Evolutionary conservation across 1,284 basidiomycete species (phyloP).

Genomic region (Amylostereum areolatum): DNA sequence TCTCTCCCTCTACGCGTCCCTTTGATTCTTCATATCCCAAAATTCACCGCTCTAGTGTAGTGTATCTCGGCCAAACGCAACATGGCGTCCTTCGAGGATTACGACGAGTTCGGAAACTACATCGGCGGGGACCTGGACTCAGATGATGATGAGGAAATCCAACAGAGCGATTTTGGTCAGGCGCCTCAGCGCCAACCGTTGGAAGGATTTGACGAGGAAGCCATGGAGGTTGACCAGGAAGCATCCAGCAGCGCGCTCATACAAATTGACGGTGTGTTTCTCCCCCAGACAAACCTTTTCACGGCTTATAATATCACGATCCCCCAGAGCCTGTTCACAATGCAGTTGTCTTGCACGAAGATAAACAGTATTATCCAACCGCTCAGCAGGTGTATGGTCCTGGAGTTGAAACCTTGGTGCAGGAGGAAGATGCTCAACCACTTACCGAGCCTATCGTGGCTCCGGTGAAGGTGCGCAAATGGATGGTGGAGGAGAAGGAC

Average conservation of each 20-base stretch:
- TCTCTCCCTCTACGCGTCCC: too few species aligned
- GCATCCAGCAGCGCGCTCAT: conserved; percentile 53
- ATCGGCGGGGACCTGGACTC: conserved; percentile 91
- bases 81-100: conserved; percentile 83
- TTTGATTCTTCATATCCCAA: too few species aligned
- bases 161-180: conserved; percentile 42
- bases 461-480: conserved; percentile 90
- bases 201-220: conserved; percentile 72
- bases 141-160: conserved; percentile 60
- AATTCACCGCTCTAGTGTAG: too few species aligned
- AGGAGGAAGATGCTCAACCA: conserved; percentile 97
- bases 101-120: conserved; percentile 93
- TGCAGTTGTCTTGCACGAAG: conserved; percentile 91
- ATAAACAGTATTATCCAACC: conserved; percentile 97
- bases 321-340: conserved; percentile 67
- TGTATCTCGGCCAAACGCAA: not conserved
- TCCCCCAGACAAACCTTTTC: not conserved
- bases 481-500: conserved; percentile 88
- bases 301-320: not conserved
- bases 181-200: conserved; percentile 38
- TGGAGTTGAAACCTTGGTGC: conserved; percentile 94
- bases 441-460: conserved; percentile 94
- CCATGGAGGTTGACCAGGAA: conserved; percentile 43
- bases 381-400: conserved; percentile 90
- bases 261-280: conserved; percentile 71